A percentile compares a stretch with the other conserved stretches of the same genome.
phyloP scores from a whole-genome alignment of 352 stramenopile genomes.

The Globisporangium radiosum region DNA sequence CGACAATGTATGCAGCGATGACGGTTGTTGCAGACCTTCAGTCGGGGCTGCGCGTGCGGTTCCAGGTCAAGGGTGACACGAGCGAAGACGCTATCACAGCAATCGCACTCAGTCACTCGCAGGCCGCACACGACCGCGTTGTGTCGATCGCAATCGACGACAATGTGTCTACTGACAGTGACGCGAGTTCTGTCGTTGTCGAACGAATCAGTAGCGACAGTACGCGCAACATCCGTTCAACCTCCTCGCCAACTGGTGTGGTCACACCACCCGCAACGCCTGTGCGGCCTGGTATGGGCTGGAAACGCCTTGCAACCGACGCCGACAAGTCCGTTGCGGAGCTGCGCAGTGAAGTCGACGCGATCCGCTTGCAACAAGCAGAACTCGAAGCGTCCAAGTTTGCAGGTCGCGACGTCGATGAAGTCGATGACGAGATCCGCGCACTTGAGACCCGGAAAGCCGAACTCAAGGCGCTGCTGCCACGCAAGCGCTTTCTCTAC shows the following conservation, averaged over 20 bases:
- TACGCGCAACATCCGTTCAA: too few relatives aligned
- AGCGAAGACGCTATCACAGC: constrained; percentile 62
- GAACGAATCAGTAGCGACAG: constrained; percentile 10
- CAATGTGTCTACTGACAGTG: constrained; percentile 20
- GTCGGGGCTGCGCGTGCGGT: constrained; percentile 45
- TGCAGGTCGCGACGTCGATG: constrained; percentile 71
- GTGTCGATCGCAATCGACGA: constrained; percentile 60
- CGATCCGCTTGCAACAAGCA: constrained; percentile 52
- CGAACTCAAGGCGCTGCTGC: constrained; percentile 60
- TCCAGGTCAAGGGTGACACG: constrained; percentile 48
- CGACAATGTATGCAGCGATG: constrained; percentile 26
- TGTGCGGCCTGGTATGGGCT: constrained; percentile 42
- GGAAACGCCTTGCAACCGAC: constrained; percentile 28
- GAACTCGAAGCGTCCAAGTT: constrained; percentile 68
- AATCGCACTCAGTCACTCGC: constrained; percentile 41
- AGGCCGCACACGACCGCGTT: constrained; percentile 35
- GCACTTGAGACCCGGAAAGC: constrained; percentile 58
- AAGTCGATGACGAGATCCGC: constrained; percentile 68
- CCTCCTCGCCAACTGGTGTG: too few relatives aligned
- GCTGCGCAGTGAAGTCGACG: constrained; percentile 44
- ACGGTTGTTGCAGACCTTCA: constrained; percentile 50
- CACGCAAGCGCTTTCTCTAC: constrained; percentile 70
- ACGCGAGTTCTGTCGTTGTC: constrained; percentile 9
- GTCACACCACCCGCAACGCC: constrained; percentile 22
- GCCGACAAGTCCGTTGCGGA: constrained; percentile 21